Conservation (phyloP, 805 yeast species). For the Schizosaccharomyces pombe region DNA sequence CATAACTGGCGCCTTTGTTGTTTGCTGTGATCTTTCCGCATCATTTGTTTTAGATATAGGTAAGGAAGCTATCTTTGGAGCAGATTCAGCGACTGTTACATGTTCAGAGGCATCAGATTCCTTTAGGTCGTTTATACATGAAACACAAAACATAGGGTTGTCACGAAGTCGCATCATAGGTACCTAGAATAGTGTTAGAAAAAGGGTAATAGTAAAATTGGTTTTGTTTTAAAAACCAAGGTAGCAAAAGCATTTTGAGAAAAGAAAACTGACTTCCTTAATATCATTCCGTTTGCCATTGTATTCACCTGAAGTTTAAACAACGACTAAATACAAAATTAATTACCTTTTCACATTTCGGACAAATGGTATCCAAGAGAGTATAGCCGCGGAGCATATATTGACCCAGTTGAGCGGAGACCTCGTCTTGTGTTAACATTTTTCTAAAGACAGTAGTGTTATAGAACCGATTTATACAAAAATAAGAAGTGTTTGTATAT, state of each 20-base stretch:
- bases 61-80: neutral
- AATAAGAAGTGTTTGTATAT: too few relatives aligned
- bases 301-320: too few relatives aligned
- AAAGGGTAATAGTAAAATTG: neutral
- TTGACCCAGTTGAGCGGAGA: neutral
- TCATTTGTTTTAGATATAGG: neutral
- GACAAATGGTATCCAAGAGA: neutral
- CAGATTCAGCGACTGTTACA: neutral
- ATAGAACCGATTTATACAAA: too few relatives aligned
- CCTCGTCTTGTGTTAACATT: neutral
- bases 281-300: too few relatives aligned
- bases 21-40: neutral
- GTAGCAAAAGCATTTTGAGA: too few relatives aligned
- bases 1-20: neutral
- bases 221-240: too few relatives aligned
- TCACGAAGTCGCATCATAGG: neutral
- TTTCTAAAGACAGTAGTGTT: too few relatives aligned
- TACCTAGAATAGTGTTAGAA: neutral
- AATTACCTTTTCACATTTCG: neutral
- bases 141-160: constrained; percentile 1
- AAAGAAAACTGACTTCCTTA: neutral
- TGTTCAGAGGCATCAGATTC: neutral
- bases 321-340: too few relatives aligned
- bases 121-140: neutral
- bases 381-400: neutral